These are phyloP conservation scores for Pestalotiopsis fici DNA, from an alignment of 2,329 filamentous ascomycete genomes.

Conservation along the genomic window DNA sequence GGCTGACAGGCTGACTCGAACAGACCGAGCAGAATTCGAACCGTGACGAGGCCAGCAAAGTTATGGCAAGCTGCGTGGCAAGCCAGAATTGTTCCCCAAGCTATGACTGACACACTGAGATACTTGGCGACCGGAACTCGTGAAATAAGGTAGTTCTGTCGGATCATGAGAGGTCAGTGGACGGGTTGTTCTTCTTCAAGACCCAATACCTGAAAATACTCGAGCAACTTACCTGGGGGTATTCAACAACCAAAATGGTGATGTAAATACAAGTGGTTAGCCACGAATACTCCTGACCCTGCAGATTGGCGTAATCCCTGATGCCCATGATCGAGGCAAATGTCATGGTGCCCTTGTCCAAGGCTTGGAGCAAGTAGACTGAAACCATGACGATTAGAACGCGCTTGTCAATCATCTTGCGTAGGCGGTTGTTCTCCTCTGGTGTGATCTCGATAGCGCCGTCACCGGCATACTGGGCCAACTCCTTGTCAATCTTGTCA, in stretches of 20 bases:
- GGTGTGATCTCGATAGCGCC: constrained; percentile 56
- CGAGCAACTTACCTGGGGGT: constrained; percentile 52
- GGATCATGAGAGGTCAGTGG: not conserved
- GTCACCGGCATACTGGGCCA: constrained; percentile 67
- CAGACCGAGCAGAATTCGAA: constrained; percentile 68
- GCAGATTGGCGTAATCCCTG: constrained; percentile 48
- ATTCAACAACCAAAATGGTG: constrained; percentile 69
- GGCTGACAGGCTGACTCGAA: constrained; percentile 74
- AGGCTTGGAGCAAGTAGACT: constrained; percentile 72
- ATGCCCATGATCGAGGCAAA: constrained; percentile 68
- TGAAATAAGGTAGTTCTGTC: constrained; percentile 52
- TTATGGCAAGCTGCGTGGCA: constrained; percentile 62
- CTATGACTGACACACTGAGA: constrained; percentile 61
- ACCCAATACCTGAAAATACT: not conserved
- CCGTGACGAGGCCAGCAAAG: constrained; percentile 59
- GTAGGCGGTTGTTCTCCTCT: constrained; percentile 62
- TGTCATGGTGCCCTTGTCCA: constrained; percentile 68
- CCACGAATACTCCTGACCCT: constrained; percentile 64
- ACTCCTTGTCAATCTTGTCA: constrained; percentile 62
- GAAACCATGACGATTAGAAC: constrained; percentile 71
- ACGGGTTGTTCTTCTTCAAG: not conserved
- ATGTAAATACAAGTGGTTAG: constrained; percentile 76
- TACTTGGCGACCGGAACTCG: constrained; percentile 70
- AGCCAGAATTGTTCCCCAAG: constrained; percentile 63
- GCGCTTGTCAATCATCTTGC: constrained; percentile 65